phyloP scores from a whole-genome alignment of 2,329 filamentous ascomycete genomes.

The Magnaporthales sp. region DNA sequence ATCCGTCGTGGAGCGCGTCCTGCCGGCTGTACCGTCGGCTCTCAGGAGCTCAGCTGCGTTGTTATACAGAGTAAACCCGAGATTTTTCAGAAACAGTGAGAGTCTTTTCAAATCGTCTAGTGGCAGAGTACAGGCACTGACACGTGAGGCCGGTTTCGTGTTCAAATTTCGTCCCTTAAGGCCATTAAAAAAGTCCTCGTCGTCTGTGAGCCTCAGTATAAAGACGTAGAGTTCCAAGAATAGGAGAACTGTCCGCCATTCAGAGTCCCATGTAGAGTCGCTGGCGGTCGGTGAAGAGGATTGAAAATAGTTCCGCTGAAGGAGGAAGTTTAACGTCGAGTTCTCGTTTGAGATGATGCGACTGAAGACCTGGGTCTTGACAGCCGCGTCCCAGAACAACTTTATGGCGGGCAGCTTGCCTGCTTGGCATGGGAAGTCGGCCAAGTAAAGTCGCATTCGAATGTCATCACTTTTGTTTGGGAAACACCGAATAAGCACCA shows the following conservation, averaged over 20 bases:
- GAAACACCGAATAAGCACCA: constrained; percentile 80
- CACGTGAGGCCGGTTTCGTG: constrained; percentile 30
- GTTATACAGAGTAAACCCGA: constrained; percentile 85
- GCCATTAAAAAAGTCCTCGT: constrained; percentile 78
- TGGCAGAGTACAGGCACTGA: constrained; percentile 58
- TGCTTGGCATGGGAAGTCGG: constrained; percentile 44
- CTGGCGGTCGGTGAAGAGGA: constrained; percentile 8
- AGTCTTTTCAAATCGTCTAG: constrained; percentile 64
- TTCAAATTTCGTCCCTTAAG: background rate
- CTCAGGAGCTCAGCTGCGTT: constrained; percentile 56
- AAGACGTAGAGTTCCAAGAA: constrained; percentile 95
- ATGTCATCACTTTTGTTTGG: constrained; percentile 77
- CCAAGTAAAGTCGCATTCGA: constrained; percentile 85
- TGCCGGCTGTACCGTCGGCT: background rate
- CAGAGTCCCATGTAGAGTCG: constrained; percentile 40
- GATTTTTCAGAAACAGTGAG: constrained; percentile 78
- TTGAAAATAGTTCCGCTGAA: constrained; percentile 12
- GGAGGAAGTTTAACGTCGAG: constrained; percentile 19
- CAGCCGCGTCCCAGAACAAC: constrained; percentile 70
- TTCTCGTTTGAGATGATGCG: constrained; percentile 21
- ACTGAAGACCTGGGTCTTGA: constrained; percentile 31
- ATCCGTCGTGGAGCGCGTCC: background rate
- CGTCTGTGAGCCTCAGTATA: constrained; percentile 84
- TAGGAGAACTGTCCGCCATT: constrained; percentile 83
- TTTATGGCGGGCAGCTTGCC: constrained; percentile 56